Base-by-base conservation (phyloP, 768 basidiomycete genomes). In the Nidularia pulvinata region DNA sequence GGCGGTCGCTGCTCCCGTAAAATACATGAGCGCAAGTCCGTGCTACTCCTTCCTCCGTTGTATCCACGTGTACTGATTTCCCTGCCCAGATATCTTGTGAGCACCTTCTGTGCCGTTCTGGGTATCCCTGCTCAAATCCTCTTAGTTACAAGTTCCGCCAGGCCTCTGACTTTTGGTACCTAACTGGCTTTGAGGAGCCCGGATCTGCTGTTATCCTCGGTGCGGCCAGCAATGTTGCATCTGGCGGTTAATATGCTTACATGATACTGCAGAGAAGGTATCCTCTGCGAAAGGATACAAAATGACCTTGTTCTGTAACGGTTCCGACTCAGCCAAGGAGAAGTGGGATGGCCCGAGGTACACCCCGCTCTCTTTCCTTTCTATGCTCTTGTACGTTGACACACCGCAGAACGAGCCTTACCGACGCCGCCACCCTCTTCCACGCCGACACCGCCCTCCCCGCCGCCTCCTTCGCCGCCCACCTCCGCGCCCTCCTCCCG, bases 181-280 rank as follows among this genome's bases (percentile, higher is more conserved):
- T 99, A 11, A 97, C 97, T 0, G 97, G 97, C 9, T 97, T 97
- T 62, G 85, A 93, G 53, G 96, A 98, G 65, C 92, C 95, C 1
- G 89, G 96, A 52, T 83, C 96, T 14, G 95, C 92, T 0, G 74
- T 98, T 43, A 78, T 98, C 37, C 77, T 99, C 46, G 86, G 93
- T 91, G 48, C 36, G 76, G 55, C 33, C 3, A 22, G 22, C 5
- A 19, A 52, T 43, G 14, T 19, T 33, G 49, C 34, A 22, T 32
- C 30, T 49, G 37, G 32, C 50, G 37, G 51, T 46, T 33, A 51
- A 36, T 7, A 36, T 10, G 10, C 37, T 37, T 55, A 51, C 55
- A 55, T 34, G 54, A 19, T 16, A 14, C 39, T 13, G 11, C 61
- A 91, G 91, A 93, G 67, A 91, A 91, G 61, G 78, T 74, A 35